A percentile compares a stretch with the other conserved stretches of the same genome.
Evolutionary conservation across 192 early-diverging fungal species (phyloP).

Genomic region (Podila minutissima): DNA sequence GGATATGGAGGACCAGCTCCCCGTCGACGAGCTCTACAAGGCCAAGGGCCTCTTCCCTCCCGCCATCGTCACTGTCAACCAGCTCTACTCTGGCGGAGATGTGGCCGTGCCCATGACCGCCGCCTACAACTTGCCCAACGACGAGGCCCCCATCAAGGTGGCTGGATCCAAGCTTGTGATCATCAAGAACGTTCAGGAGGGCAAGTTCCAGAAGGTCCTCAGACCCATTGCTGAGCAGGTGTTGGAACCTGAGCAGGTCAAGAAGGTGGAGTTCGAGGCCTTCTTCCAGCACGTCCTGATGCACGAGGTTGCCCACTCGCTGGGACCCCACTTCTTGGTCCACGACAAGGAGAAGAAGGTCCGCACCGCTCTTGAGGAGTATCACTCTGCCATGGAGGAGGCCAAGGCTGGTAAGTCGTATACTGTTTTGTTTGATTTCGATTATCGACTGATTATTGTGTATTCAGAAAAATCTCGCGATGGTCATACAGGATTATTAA

Average conservation of each 20-base stretch:
- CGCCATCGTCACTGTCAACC: conserved; percentile 80
- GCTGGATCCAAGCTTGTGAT: conserved; percentile 76
- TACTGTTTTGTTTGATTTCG: background rate
- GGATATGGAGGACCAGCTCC: conserved; percentile 71
- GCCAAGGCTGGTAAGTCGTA: conserved; percentile 69
- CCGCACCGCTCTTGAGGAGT: conserved; percentile 71
- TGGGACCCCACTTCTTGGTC: conserved; percentile 71
- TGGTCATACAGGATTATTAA: too few relatives aligned
- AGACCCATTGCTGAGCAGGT: conserved; percentile 68
- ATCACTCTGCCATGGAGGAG: conserved; percentile 79
- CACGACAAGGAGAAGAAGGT: conserved; percentile 63
- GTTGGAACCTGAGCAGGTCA: conserved; percentile 59
- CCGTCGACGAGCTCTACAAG: conserved; percentile 72
- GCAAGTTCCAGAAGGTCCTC: conserved; percentile 73
- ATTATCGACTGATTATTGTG: background rate
- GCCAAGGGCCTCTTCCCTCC: conserved; percentile 69
- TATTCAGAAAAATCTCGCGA: background rate
- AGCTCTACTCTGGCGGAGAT: conserved; percentile 77
- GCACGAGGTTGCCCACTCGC: conserved; percentile 79
- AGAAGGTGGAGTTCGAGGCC: conserved; percentile 70
- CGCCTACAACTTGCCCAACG: conserved; percentile 82
- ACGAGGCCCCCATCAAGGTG: conserved; percentile 75
- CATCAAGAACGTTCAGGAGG: conserved; percentile 82
- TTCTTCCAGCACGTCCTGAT: conserved; percentile 78
- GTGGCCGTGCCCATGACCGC: conserved; percentile 79